Evolutionary conservation across 1,284 basidiomycete genomes (phyloP).

Genomic region (Malassezia furfur): DNA sequence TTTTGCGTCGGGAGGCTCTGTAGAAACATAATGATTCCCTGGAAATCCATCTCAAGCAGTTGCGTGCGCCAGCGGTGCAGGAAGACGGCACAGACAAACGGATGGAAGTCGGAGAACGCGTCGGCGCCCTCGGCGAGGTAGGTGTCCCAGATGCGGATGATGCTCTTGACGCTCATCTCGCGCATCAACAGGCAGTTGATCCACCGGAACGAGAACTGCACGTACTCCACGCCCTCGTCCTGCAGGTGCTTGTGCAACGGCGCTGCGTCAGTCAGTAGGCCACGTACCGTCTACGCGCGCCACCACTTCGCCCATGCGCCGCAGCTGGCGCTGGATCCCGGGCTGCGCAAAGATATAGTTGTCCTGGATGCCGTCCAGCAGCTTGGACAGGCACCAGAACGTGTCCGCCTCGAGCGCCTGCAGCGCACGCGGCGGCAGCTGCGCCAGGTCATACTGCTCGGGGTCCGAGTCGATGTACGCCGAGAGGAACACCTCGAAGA

Average conservation of each 20-base stretch:
- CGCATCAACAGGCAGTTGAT: conserved; percentile 49
- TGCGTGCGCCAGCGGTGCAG: conserved; percentile 41
- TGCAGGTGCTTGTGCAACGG: conserved; percentile 41
- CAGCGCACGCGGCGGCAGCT: conserved; percentile 31
- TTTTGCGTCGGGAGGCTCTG: conserved; percentile 88
- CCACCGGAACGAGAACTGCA: conserved; percentile 48
- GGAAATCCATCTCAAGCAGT: conserved; percentile 44
- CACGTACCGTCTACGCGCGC: conserved; percentile 39
- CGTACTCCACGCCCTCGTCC: conserved; percentile 44
- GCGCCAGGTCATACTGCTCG: conserved; percentile 37
- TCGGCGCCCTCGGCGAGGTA: conserved; percentile 47
- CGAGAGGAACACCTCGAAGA: conserved; percentile 45
- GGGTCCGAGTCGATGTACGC: conserved; percentile 41
- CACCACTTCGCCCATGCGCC: conserved; percentile 37
- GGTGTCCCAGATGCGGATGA: conserved; percentile 47
- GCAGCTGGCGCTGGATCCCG: conserved; percentile 43
- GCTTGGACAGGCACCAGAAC: conserved; percentile 45
- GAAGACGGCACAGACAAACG: conserved; percentile 45
- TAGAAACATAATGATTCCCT: conserved; percentile 94
- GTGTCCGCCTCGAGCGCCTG: conserved; percentile 46
- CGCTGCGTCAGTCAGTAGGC: conserved; percentile 14
- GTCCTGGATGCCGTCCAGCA: conserved; percentile 47
- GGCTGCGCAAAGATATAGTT: conserved; percentile 47
- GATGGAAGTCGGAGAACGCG: conserved; percentile 45
- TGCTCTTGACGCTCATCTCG: conserved; percentile 47